Evolutionary conservation across 179 eudicot species (phyloP).

Genomic region (Silene coronaria): DNA sequence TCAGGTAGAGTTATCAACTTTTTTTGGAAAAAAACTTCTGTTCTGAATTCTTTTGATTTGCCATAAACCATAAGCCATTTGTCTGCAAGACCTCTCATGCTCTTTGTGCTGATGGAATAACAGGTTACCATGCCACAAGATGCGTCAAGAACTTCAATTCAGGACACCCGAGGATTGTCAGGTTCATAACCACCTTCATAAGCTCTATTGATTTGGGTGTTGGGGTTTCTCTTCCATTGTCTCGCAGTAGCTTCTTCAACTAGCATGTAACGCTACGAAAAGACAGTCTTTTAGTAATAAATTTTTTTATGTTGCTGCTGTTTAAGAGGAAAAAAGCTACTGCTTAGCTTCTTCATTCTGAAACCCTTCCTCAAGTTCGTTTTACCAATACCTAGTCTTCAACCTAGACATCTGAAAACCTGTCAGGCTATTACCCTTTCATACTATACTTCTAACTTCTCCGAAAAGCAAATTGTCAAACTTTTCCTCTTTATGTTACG

Average conservation of each 20-base stretch:
- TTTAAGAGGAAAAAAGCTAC: neutral
- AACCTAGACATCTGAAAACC: neutral
- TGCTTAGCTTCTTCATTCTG: neutral
- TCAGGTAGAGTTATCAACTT: constrained; percentile 43
- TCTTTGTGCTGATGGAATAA: constrained; percentile 11
- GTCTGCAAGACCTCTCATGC: neutral
- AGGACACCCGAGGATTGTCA: constrained; percentile 97
- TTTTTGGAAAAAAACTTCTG: neutral
- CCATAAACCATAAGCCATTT: neutral
- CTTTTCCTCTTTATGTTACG: neutral
- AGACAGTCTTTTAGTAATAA: neutral
- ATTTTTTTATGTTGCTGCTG: neutral
- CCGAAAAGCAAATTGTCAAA: neutral
- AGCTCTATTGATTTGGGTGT: constrained; percentile 1
- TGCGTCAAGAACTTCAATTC: constrained; percentile 71
- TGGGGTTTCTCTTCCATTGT: neutral
- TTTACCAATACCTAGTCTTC: neutral
- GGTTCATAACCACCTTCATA: constrained; percentile 37
- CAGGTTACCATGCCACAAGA: constrained; percentile 98
- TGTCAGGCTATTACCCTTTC: neutral
- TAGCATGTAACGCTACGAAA: neutral
- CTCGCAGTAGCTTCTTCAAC: neutral
- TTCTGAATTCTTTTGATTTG: constrained; percentile 8
- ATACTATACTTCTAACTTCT: neutral
- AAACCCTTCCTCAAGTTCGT: neutral